A percentile compares a stretch with the other conserved stretches of the same genome.
Conservation (phyloP, 2,329 filamentous ascomycete genomes). For the Clonostachys solani region DNA sequence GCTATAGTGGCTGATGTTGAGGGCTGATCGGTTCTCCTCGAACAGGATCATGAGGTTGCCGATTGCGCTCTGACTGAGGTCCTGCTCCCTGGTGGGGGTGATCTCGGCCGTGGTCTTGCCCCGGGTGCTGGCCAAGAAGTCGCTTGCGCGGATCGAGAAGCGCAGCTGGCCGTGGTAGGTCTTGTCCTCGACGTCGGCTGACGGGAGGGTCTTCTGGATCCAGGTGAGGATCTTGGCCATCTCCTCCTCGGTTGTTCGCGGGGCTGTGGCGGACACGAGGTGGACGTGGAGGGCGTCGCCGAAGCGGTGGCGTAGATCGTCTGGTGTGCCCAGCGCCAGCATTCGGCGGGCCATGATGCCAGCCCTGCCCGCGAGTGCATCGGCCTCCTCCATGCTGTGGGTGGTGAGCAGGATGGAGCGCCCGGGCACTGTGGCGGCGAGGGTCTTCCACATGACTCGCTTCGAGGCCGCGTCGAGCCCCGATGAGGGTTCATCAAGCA, state of each 20-base stretch:
- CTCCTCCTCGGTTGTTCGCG: constrained; percentile 65
- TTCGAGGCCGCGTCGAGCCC: constrained; percentile 91
- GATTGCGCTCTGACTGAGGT: constrained; percentile 46
- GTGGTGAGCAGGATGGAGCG: constrained; percentile 86
- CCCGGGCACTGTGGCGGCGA: constrained; percentile 68
- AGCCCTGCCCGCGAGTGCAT: constrained; percentile 76
- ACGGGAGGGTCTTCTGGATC: constrained; percentile 57
- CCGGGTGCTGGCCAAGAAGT: constrained; percentile 21
- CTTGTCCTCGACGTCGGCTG: constrained; percentile 65
- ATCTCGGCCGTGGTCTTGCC: constrained; percentile 13
- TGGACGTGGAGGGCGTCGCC: constrained; percentile 81
- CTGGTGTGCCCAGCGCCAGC: constrained; percentile 77
- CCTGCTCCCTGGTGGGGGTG: constrained; percentile 2
- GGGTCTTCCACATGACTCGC: constrained; percentile 87
- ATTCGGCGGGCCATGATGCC: constrained; percentile 84
- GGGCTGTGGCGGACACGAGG: constrained; percentile 70
- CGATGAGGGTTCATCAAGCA: constrained; percentile 85
- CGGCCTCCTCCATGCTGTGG: constrained; percentile 93
- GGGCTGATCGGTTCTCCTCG: constrained; percentile 62
- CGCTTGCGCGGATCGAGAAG: constrained; percentile 66
- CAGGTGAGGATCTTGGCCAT: constrained; percentile 64
- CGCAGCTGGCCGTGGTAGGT: constrained; percentile 82
- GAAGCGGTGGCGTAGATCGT: constrained; percentile 68
- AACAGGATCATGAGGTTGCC: constrained; percentile 67
- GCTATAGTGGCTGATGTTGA: constrained; percentile 82